Evolutionary conservation across 1,139 yeast species (phyloP).

Genomic region (Yamadazyma atmosphaerica): DNA sequence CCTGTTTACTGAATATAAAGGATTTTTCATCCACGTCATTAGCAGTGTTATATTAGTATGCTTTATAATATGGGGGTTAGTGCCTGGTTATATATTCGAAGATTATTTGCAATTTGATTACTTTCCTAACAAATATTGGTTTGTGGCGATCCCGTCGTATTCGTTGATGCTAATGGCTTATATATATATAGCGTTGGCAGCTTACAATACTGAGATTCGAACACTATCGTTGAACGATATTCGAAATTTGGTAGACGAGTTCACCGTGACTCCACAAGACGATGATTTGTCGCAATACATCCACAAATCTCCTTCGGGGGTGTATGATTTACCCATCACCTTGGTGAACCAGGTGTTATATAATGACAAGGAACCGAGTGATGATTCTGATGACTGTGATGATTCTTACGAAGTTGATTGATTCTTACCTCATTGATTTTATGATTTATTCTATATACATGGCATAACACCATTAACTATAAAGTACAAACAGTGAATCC

Average conservation of each 20-base stretch:
- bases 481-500: slow-evolving; percentile 2
- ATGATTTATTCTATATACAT: too few species aligned
- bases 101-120: slow-evolving; percentile 60
- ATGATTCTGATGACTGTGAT: slow-evolving; percentile 2
- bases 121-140: slow-evolving; percentile 89
- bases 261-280: slow-evolving; percentile 51
- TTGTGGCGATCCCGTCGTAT: slow-evolving; percentile 70
- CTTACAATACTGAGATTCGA: slow-evolving; percentile 72
- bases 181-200: slow-evolving; percentile 65
- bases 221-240: slow-evolving; percentile 61
- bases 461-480: neutral
- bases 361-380: slow-evolving; percentile 5
- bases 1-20: slow-evolving; percentile 76
- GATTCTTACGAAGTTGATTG: slow-evolving; percentile 7
- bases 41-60: slow-evolving; percentile 50
- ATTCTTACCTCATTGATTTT: too few species aligned
- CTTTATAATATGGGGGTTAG: slow-evolving; percentile 69
- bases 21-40: slow-evolving; percentile 74
- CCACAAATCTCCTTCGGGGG: slow-evolving; percentile 70
- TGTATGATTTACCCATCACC: slow-evolving; percentile 76
- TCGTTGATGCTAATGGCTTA: slow-evolving; percentile 70
- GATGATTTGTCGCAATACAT: slow-evolving; percentile 33
- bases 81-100: slow-evolving; percentile 55
- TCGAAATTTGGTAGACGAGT: slow-evolving; percentile 67
- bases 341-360: slow-evolving; percentile 69